Evolutionary conservation across 768 basidiomycete genomes (phyloP), one percentile per base, ranked within the genome.

Genomic region (Plicaturopsis crispa): DNA sequence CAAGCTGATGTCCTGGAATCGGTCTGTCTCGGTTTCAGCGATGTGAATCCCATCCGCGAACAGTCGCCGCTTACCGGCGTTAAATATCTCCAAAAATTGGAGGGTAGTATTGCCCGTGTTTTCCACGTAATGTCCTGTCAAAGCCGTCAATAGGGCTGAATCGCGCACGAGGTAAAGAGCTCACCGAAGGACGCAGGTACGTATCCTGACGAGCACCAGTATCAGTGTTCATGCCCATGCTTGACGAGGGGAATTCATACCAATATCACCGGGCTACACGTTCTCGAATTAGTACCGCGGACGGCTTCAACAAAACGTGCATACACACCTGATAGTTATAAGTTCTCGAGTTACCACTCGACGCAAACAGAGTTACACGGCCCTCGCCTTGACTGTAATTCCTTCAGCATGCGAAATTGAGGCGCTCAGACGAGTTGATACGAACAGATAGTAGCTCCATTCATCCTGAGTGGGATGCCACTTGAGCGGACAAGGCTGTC

Each of bases 381-480:
- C 53, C 71, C 21, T 62, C 42, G 3, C 78, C 80, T 52, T 70
- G 66, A 26, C 75, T 81, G 42, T 7, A 13, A 13, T 16, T 19
- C 18, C 20, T 13, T 33, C 20, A 38, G n/a, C n/a, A 33, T 38
- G 43, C 24, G 34, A 41, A 20, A 38, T 32, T 45, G 18, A 31
- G 34, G 4, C 26, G 11, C 10, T 6, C 17, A 28, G 4, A 28
- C 22, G 22, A 24, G 4, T 2, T 8, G 28, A 21, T 14, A 8
- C 11, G 35, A 39, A 75, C 76, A 79, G 39, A 68, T 67, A 75
- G 53, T 67, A 75, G 35, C 59, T 65, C 79, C 79, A 81, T 56
- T 80, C 79, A 42, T 79, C 75, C 48, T 76, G 63, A 8, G 73
- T 75, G 5, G 81, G 80, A 46, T 83, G 81, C 81, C 81, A 83